A percentile compares a stretch with the other conserved stretches of the same genome.
These are phyloP conservation scores for Hortiboletus flavorubellus DNA, from an alignment of 768 basidiomycete species.

Conservation along the genomic window DNA sequence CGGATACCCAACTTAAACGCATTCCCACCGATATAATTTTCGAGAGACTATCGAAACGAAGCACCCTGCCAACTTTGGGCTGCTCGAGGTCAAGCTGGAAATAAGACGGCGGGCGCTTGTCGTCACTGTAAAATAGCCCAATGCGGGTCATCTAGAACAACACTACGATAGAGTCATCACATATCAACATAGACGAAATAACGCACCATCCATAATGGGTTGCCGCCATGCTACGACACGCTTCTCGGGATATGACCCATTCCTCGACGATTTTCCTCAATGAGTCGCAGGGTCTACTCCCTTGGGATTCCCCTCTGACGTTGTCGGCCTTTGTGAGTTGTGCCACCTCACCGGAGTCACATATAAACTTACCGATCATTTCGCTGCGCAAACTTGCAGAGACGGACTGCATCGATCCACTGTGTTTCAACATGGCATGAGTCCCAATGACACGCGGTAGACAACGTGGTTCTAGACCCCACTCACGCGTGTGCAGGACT, in stretches of 20 bases:
- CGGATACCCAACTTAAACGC: constrained; percentile 72
- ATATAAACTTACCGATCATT: constrained; percentile 43
- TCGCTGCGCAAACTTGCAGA: constrained; percentile 50
- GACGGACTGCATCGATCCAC: constrained; percentile 56
- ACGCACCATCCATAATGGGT: constrained; percentile 73
- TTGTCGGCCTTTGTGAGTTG: constrained; percentile 1
- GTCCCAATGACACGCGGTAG: not conserved
- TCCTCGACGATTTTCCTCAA: constrained; percentile 37
- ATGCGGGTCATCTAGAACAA: constrained; percentile 59
- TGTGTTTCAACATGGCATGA: constrained; percentile 21
- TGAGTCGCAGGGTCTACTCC: constrained; percentile 53
- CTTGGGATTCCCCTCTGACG: constrained; percentile 59
- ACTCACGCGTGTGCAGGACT: constrained; percentile 66
- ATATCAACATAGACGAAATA: not conserved
- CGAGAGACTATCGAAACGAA: constrained; percentile 82
- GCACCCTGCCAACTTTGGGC: constrained; percentile 63
- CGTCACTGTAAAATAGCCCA: constrained; percentile 62
- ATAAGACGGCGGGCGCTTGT: constrained; percentile 64
- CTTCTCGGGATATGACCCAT: not conserved
- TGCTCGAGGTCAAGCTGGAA: constrained; percentile 67
- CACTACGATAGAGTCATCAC: not conserved
- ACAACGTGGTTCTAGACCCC: not conserved
- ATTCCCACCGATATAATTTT: constrained; percentile 73
- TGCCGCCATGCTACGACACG: constrained; percentile 59
- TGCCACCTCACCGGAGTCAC: not conserved